A percentile compares a stretch with the other conserved stretches of the same genome.
phyloP scores from a whole-genome alignment of 441 rosid species.

The Geranium incanum region DNA sequence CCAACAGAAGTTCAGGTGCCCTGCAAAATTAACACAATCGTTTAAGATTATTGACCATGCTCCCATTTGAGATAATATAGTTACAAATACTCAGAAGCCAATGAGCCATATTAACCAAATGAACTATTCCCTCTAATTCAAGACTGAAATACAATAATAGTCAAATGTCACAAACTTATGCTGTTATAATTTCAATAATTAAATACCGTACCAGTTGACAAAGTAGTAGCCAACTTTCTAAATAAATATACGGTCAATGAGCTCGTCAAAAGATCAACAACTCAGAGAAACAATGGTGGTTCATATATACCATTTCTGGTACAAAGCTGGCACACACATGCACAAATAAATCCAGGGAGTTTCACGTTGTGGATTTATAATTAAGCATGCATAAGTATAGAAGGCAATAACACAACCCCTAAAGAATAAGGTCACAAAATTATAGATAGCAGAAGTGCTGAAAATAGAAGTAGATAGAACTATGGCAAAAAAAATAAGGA shows the following conservation, averaged over 20 bases:
- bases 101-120: background rate
- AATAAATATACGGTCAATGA: no score
- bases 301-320: no score
- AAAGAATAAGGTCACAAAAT: background rate
- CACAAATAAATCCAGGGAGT: background rate
- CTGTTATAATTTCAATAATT: no score
- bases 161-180: no score
- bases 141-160: no score
- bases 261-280: no score
- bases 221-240: no score
- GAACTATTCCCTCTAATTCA: background rate
- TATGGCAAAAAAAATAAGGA: background rate
- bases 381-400: background rate
- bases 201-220: no score
- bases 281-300: no score
- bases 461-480: background rate
- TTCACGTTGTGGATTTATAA: background rate
- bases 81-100: background rate
- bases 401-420: background rate
- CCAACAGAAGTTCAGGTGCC: conserved; percentile 98
- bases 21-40: conserved; percentile 36
- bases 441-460: background rate
- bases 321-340: no score
- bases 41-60: background rate
- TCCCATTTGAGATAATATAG: background rate